A percentile compares a stretch with the other conserved stretches of the same genome.
Evolutionary conservation across 2,329 filamentous ascomycete species (phyloP).

Genomic region (Aspergillus neoniger): DNA sequence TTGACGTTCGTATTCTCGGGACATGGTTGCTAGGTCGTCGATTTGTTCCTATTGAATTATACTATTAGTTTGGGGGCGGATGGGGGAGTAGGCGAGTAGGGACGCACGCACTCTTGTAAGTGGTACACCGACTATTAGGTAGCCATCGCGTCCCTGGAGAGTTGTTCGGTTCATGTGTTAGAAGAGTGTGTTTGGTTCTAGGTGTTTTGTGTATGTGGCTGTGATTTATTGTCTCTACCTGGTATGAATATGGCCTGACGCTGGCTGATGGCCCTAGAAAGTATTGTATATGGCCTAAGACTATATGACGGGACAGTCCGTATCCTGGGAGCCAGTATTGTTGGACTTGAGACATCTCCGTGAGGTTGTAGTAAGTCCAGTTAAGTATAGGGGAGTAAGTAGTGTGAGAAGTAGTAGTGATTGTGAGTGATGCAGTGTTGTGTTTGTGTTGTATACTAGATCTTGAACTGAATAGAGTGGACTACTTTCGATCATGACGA

Average conservation of each 20-base stretch:
- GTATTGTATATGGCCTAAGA: conserved; percentile 52
- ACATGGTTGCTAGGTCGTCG: conserved; percentile 50
- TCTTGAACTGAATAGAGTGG: background rate
- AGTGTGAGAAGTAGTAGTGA: background rate
- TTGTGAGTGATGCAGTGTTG: background rate
- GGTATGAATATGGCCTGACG: conserved; percentile 50
- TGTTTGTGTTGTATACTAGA: background rate
- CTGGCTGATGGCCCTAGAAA: conserved; percentile 51
- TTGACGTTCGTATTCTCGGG: conserved; percentile 51
- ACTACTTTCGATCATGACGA: conserved; percentile 1
- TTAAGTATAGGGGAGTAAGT: too few species aligned
- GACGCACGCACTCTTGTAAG: conserved; percentile 43
- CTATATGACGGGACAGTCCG: conserved; percentile 51
- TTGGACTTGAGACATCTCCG: conserved; percentile 40
- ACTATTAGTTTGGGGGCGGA: conserved; percentile 13
- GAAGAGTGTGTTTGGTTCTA: background rate
- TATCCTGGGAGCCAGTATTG: conserved; percentile 54
- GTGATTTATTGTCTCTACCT: conserved; percentile 35
- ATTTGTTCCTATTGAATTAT: conserved; percentile 47
- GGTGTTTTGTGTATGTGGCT: too few species aligned
- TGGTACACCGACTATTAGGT: conserved; percentile 49
- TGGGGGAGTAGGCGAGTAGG: too few species aligned
- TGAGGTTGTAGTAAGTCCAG: background rate
- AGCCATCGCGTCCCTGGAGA: conserved; percentile 51
- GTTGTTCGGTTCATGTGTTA: background rate